Evolutionary conservation across 345 rosid species (phyloP), one percentile per base, ranked within the genome.

Genomic region (Sapria himalayana): DNA sequence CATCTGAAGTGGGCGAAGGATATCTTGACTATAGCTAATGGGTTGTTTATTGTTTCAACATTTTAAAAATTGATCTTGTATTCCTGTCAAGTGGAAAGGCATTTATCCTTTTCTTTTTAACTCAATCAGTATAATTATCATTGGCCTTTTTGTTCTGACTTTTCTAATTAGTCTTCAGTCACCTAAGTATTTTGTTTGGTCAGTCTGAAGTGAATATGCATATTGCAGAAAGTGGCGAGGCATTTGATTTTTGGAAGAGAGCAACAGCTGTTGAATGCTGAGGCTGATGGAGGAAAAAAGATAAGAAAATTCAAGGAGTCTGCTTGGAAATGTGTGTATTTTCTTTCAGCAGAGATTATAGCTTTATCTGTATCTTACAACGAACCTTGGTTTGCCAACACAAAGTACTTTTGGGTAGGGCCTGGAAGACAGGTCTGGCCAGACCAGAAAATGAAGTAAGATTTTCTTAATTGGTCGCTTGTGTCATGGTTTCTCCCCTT

Each of bases 321-420:
- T 0, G 92, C 89, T 1, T 86, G 94, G 97, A 86, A 86, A 65
- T 81, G 76, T 56, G 48, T 76, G 14, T 81, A 78, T 46, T 86
- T 60, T 41, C 61, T 81, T 39, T 73, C 92, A 7, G 81, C 82
- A 12, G 94, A 86, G 65, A 18, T 64, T 64, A 56, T 81, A 37
- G 69, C 67, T 39, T 33, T 86, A 12, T 52, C 43, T 42, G 78
- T 78, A 36, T 55, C 81, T 49, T 73, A 57, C 49, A 49, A 61
- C 27, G 94, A 81, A 55, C 92, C 97, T 52, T 86, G 97, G 94
- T 76, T 86, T 50, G 65, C 63, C 45, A 65, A 60, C 24, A 75
- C 85, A 22, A 65, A 60, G 50, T 61, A 66, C 60, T 86, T 73
- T 59, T 86, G 89, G 94, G 72, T 55, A 19, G 92, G 94, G 13